A percentile compares a stretch with the other conserved stretches of the same genome.
These are phyloP conservation scores for Sporodiniella umbellata DNA, from an alignment of 371 early-diverging fungal species.

Conservation along the genomic window DNA sequence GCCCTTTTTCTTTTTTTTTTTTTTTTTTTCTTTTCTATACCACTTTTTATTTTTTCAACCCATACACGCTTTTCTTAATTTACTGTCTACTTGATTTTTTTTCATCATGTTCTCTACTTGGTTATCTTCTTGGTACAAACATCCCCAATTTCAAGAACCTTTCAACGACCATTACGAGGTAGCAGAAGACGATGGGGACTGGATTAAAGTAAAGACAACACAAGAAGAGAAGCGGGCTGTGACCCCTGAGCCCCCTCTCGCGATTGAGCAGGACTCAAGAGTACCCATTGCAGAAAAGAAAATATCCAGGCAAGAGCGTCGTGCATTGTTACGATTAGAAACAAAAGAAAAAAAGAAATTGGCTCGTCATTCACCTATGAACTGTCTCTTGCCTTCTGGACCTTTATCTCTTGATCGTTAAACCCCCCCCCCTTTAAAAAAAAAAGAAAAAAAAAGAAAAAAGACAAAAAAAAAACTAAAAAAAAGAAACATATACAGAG, in stretches of 20 bases:
- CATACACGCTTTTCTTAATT: not conserved
- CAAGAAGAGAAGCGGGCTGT: not conserved
- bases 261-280: not conserved
- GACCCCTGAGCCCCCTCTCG: not conserved
- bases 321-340: constrained; percentile 17
- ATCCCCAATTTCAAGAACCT: constrained; percentile 16
- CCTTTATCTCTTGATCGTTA: not conserved
- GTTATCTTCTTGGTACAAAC: constrained; percentile 23
- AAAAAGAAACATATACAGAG: too few relatives aligned
- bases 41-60: not conserved
- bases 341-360: constrained; percentile 18
- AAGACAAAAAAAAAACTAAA: too few relatives aligned
- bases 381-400: not conserved
- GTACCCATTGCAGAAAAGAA: constrained; percentile 1
- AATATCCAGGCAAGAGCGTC: constrained; percentile 20
- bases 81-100: constrained; percentile 1
- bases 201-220: constrained; percentile 19
- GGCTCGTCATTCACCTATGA: constrained; percentile 5
- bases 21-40: not conserved
- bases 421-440: too few relatives aligned
- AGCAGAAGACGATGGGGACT: constrained; percentile 14
- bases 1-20: not conserved
- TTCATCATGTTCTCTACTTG: constrained; percentile 18
- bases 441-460: too few relatives aligned
- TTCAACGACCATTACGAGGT: constrained; percentile 14